Conservation (phyloP, 495 filamentous ascomycete genomes). For the Extremus antarcticus region DNA sequence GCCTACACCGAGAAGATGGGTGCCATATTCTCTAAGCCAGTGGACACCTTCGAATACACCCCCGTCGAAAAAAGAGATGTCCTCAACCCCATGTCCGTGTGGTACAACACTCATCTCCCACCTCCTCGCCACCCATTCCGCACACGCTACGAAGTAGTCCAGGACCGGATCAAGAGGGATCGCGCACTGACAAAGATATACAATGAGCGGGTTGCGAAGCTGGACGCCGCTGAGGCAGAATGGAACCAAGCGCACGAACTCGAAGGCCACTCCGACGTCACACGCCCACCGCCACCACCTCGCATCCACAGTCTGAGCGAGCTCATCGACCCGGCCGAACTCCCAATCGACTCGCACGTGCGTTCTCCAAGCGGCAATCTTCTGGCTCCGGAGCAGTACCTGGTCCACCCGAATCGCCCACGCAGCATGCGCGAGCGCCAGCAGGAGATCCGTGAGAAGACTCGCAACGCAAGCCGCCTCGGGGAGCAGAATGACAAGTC, state of each 20-base stretch:
- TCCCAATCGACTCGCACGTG: conserved; percentile 12
- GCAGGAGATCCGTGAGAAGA: conserved; percentile 19
- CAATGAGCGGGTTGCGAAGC: too few species aligned
- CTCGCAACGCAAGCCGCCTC: conserved; percentile 2
- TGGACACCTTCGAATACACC: too few species aligned
- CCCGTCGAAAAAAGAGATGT: too few species aligned
- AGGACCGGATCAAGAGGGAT: too few species aligned
- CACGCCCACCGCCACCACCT: conserved; percentile 21
- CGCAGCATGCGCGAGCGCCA: conserved; percentile 29
- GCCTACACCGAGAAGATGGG: too few species aligned
- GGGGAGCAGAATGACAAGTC: background rate
- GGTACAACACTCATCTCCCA: too few species aligned
- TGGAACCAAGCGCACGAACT: background rate
- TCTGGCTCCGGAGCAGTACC: conserved; percentile 20
- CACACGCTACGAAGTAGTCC: too few species aligned
- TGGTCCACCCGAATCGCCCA: conserved; percentile 24
- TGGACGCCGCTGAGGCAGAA: background rate
- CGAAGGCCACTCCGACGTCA: conserved; percentile 15
- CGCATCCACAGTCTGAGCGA: conserved; percentile 24
- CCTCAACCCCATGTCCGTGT: too few species aligned
- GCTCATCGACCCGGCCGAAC: conserved; percentile 27
- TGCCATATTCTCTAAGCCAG: too few species aligned
- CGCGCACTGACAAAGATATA: too few species aligned
- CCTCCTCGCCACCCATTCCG: too few species aligned
- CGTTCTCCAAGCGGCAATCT: conserved; percentile 25